Base-by-base conservation (phyloP, 2,329 filamentous ascomycete species). In the Cladorrhinum sp. region DNA sequence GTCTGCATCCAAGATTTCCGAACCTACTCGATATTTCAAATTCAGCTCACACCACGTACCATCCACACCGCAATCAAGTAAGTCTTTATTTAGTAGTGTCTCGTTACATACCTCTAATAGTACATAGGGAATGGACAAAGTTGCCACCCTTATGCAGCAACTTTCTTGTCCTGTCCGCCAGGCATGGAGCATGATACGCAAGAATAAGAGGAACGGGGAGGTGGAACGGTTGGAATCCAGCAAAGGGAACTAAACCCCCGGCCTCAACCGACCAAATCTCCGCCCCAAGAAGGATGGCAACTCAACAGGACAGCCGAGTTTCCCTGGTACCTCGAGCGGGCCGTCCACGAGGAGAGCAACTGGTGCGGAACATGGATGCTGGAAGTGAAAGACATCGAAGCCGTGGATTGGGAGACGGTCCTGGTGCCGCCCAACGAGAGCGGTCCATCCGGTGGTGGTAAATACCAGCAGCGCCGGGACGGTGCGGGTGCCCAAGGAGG, bases 361-460 rank as follows among this genome's bases (percentile, higher is more conserved):
- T 68, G 66, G 66, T 64, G 65, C 48, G 61, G 65, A 26, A 68
- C 62, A 21, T 68, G 64, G 65, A 59, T 62, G 10, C 52, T 66
- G 26, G 65, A 67, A 56, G 64, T 66, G 2, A 67, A 67, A 49
- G 65, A 67, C 50, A 30, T 67, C 55, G 42, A 14, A 55, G 64
- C 61, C 24, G 64, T 68, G 60, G 57, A 64, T 3, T 67, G 62
- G 62, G 55, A 56, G 36, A n/a, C 14, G n/a, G 36, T 42, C 3
- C 7, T 42, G 14, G 36, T n/a, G 14, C 36, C 36, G 12, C 36
- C 7, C 4, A 42, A 8, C 12, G 36, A n/a, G 6, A 16, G 6
- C 36, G 10, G 36, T n/a, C n/a, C 4, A 14, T 16, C 36, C 36
- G 36, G 36, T 42, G n/a, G n/a, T n/a, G 14, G 14, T 42, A n/a